Percentiles rank a stretch among this genome's conserved stretches.
Evolutionary conservation across 768 basidiomycete species (phyloP).

Genomic region (Lepiota brunneoincarnata): DNA sequence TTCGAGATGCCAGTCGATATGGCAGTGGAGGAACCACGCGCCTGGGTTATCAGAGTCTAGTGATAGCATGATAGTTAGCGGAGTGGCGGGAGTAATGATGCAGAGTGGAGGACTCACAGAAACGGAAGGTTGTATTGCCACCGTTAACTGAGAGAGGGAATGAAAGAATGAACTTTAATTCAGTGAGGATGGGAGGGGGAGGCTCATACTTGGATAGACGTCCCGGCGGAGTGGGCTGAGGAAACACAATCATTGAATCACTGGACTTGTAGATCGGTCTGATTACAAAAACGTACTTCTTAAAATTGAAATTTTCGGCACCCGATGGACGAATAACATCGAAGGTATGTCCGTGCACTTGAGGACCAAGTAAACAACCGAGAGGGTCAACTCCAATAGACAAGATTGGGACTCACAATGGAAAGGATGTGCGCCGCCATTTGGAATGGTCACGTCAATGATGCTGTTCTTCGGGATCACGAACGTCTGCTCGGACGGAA

Average conservation of each 20-base stretch:
- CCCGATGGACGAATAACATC: conserved; percentile 17
- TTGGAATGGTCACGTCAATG: conserved; percentile 9
- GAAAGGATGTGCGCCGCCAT: not conserved
- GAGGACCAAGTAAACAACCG: not conserved
- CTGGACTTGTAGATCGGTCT: not conserved
- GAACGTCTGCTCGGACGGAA: conserved; percentile 4
- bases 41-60: conserved; percentile 19
- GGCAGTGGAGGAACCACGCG: conserved; percentile 22
- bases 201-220: conserved; percentile 5
- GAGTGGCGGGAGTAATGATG: too few relatives aligned
- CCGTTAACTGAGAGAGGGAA: not conserved
- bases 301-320: conserved; percentile 7
- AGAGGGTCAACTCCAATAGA: not conserved
- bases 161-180: too few relatives aligned
- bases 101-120: not conserved
- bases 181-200: too few relatives aligned
- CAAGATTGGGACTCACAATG: conserved; percentile 3
- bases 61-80: too few relatives aligned
- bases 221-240: conserved; percentile 16
- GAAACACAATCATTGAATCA: not conserved
- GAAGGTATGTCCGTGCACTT: conserved; percentile 26
- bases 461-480: conserved; percentile 1
- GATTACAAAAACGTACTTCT: not conserved
- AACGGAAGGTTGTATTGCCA: conserved; percentile 15
- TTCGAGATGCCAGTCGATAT: conserved; percentile 32